Percentiles rank a stretch among this genome's conserved stretches.
phyloP scores from a whole-genome alignment of 805 yeast genomes.

The Candida tibetensis region DNA sequence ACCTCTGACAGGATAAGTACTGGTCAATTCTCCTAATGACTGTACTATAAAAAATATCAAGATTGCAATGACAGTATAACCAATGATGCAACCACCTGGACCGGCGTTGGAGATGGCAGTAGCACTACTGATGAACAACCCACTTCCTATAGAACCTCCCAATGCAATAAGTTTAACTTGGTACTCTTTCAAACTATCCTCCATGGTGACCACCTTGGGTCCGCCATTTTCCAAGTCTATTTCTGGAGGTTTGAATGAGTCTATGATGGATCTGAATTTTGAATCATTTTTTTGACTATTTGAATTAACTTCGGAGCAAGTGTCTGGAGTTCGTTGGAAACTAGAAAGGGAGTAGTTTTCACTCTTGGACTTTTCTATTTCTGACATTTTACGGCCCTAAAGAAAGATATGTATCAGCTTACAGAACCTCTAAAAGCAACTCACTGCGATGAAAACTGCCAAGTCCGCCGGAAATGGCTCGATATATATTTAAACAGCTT shows the following conservation, averaged over 20 bases:
- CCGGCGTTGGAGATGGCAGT: constrained; percentile 17
- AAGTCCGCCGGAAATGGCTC: not conserved
- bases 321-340: not conserved
- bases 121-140: constrained; percentile 19
- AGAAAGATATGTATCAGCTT: too few species aligned
- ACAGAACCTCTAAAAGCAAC: not conserved
- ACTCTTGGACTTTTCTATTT: constrained; percentile 2
- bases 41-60: constrained; percentile 12
- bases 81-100: constrained; percentile 17
- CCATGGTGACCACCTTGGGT: constrained; percentile 7
- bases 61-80: constrained; percentile 12
- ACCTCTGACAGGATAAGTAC: constrained; percentile 13
- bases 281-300: constrained; percentile 2
- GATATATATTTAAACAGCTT: too few species aligned
- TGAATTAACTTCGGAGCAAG: constrained; percentile 1
- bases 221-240: constrained; percentile 7
- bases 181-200: constrained; percentile 12
- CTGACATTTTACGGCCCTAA: constrained; percentile 1
- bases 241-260: constrained; percentile 9
- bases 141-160: constrained; percentile 21
- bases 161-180: constrained; percentile 17
- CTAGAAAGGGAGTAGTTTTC: constrained; percentile 3
- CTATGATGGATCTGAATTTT: constrained; percentile 1
- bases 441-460: not conserved
- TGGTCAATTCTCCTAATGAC: constrained; percentile 12